A percentile compares a stretch with the other conserved stretches of the same genome.
These are phyloP conservation scores for Myxozyma nipponensis DNA, from an alignment of 805 yeast genomes.

Conservation along the genomic window DNA sequence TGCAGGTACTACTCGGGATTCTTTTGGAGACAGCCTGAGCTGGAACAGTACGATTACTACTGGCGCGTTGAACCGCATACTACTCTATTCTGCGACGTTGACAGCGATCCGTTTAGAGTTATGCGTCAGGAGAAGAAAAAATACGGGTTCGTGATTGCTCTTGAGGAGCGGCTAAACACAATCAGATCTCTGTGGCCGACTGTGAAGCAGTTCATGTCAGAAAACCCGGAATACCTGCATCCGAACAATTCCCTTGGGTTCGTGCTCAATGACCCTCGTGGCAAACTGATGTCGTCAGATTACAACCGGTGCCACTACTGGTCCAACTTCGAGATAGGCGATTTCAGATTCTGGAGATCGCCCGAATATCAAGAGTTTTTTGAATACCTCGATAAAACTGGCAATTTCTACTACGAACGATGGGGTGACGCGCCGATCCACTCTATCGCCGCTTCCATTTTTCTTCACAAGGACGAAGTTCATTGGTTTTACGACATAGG, in stretches of 20 bases:
- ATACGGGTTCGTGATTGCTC: conserved; percentile 65
- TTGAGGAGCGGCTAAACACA: conserved; percentile 52
- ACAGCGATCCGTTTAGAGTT: conserved; percentile 51
- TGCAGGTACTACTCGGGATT: conserved; percentile 77
- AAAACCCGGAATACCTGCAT: conserved; percentile 53
- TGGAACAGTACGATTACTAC: conserved; percentile 59
- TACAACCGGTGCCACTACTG: conserved; percentile 79
- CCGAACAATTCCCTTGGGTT: conserved; percentile 58
- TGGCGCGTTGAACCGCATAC: conserved; percentile 87
- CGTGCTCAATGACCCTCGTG: conserved; percentile 54
- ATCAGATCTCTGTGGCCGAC: conserved; percentile 60
- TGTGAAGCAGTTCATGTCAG: conserved; percentile 45
- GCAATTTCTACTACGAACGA: conserved; percentile 62
- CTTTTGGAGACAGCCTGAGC: conserved; percentile 57
- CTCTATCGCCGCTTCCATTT: conserved; percentile 59
- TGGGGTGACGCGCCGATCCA: conserved; percentile 90
- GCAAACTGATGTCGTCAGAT: conserved; percentile 41
- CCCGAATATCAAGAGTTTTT: conserved; percentile 53
- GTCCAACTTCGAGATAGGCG: conserved; percentile 69
- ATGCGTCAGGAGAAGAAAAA: conserved; percentile 52
- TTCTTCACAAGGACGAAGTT: conserved; percentile 56
- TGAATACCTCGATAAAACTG: conserved; percentile 52
- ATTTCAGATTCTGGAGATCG: conserved; percentile 52
- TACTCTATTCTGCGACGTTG: conserved; percentile 69
- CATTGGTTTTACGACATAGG: conserved; percentile 85